These are phyloP conservation scores for Diplodia sapinea DNA, from an alignment of 2,329 filamentous ascomycete genomes.

Conservation along the genomic window DNA sequence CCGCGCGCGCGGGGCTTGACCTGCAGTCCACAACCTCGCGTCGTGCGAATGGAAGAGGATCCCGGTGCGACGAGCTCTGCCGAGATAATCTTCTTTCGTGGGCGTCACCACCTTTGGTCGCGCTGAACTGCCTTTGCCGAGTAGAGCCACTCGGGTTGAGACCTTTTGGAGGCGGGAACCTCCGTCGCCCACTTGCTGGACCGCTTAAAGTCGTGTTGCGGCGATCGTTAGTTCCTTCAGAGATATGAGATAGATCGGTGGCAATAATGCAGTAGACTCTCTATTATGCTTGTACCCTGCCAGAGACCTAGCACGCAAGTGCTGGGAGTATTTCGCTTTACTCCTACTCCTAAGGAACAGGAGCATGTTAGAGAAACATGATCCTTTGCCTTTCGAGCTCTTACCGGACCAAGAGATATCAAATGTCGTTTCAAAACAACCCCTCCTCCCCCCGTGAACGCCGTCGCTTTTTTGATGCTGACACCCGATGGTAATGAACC, in stretches of 20 bases:
- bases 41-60: neutral
- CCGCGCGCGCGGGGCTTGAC: neutral
- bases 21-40: neutral
- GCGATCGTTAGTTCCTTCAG: neutral
- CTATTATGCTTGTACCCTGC: slow-evolving; percentile 5
- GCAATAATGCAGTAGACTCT: slow-evolving; percentile 4
- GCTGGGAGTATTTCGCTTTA: neutral
- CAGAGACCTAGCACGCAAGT: neutral
- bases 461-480: slow-evolving; percentile 29
- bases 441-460: neutral
- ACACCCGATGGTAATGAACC: slow-evolving; percentile 4
- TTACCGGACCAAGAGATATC: neutral
- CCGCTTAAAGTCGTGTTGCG: neutral
- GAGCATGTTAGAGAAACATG: neutral
- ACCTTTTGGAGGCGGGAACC: neutral
- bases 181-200: neutral
- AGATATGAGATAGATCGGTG: neutral
- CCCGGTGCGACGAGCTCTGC: neutral
- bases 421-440: slow-evolving; percentile 7
- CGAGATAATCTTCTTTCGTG: neutral
- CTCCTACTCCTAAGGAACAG: neutral
- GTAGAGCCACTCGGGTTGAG: too few relatives aligned
- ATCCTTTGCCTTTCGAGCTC: neutral
- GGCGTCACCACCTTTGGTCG: neutral
- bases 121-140: neutral